Evolutionary conservation across 2,329 filamentous ascomycete species (phyloP), one percentile per base, ranked within the genome.

Genomic region (Domatiomyces globalis): DNA sequence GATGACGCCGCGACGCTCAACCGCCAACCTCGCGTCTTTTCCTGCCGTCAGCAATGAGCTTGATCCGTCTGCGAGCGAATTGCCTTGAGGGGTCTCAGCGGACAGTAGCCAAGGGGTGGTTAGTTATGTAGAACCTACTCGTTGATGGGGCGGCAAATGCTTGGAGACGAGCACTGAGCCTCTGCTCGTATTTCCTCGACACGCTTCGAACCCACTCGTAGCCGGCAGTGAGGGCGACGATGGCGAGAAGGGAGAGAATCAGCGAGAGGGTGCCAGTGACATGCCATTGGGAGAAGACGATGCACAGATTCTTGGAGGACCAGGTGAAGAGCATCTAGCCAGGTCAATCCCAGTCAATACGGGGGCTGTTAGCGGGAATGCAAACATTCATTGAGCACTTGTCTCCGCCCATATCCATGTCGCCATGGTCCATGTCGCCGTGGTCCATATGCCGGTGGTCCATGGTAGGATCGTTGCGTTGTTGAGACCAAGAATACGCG

Each of bases 271-370:
- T 81, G 55, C 83, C 81, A 56, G 77, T 81, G 67, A 98, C 72
- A 70, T 86, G 89, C 92, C 92, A 98, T 69, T 83, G 80, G 61
- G 77, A 78, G 75, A 96, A 98, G 68, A 98, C 80, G 69, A 98
- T 94, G 77, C 92, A 98, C 58, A 98, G 86, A 71, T 96, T 85
- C 51, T 76, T 79, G 2, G 89, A 90, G 67, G 88, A 81, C 90
- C 90, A 98, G 55, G 88, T 96, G 74, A 98, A 98, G 60, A 96
- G 81, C 90, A 95, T 96, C 88, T 95, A 60, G 4, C 48, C 33
- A 10, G 20, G 47, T 55, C 46, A 60, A 49, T 46, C 33, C 49
- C 25, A 20, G 18, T 25, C n/a, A 27, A 25, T 8, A 15, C 22
- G 27, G 8, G 36, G n/a, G 43, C 20, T 45, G 10, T 17, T 45